These are phyloP conservation scores for Podaxis mareebaensis DNA, from an alignment of 768 basidiomycete genomes.

Conservation along the genomic window DNA sequence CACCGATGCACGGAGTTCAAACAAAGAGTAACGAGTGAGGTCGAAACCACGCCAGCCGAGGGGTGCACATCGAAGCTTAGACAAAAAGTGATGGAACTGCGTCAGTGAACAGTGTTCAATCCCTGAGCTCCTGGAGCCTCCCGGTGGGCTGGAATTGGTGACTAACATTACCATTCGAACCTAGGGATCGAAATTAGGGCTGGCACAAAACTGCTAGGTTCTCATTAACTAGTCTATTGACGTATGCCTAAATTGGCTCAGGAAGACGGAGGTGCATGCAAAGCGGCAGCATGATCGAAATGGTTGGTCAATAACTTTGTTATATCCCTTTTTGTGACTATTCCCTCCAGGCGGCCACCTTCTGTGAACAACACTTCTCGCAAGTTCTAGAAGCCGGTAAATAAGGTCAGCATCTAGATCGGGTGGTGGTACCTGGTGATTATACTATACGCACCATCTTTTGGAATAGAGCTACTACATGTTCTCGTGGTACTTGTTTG, in stretches of 20 bases:
- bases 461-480: slow-evolving; percentile 75
- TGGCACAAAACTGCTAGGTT: not conserved
- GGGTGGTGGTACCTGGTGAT: not conserved
- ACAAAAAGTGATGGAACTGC: too few species aligned
- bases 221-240: not conserved
- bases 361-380: slow-evolving; percentile 69
- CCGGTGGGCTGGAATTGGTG: too few species aligned
- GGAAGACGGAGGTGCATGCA: slow-evolving; percentile 21
- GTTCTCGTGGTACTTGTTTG: slow-evolving; percentile 68
- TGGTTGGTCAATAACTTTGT: slow-evolving; percentile 59
- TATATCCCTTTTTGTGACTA: slow-evolving; percentile 71
- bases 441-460: slow-evolving; percentile 48
- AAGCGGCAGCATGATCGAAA: slow-evolving; percentile 52
- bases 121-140: too few species aligned
- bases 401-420: too few species aligned
- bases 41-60: too few species aligned
- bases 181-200: not conserved
- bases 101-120: too few species aligned
- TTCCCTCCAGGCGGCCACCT: slow-evolving; percentile 56
- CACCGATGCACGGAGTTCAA: too few species aligned
- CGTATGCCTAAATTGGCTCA: not conserved
- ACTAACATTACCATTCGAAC: too few species aligned
- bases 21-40: too few species aligned
- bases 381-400: slow-evolving; percentile 48
- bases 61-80: too few species aligned